Base-by-base conservation (phyloP, 2,329 filamentous ascomycete species). In the Talaromyces verruculosus region DNA sequence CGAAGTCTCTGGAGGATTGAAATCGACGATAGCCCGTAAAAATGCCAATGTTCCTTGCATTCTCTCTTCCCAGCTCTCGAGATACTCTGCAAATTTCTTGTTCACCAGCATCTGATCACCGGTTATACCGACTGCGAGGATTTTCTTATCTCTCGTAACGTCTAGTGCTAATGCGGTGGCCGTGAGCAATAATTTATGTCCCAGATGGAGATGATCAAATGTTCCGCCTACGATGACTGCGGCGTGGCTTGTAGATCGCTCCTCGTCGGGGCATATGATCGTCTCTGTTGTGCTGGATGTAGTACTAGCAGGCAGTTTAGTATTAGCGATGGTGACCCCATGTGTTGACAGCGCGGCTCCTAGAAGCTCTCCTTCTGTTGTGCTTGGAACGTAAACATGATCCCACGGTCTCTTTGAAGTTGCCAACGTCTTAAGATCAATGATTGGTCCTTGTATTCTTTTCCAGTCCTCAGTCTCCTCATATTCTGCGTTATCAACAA, bases 171-270 rank as follows among this genome's bases (percentile, higher is more conserved):
- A 86, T 0, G 89, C 87, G 0, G 91, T 91, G 68, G 93, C 93
- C n/a, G 93, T 93, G 22, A 99, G 86, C 22, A 99, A 85, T n/a
- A 98, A 84, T 79, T 98, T 99, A 81, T 99, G 95, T 5, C 95
- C 95, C 3, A 91, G 89, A 75, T 99, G 95, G 25, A 99, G 85
- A 78, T 98, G 93, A 77, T 99, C 95, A 79, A 98, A 99, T 0
- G 95, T 99, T 10, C 95, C 95, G 35, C 94, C 95, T 13, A 98
- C 87, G 62, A 90, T 91, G 60, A 96, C 90, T 15, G 87, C 84
- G 67, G 83, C 79, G 75, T 91, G 86, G 49, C 71, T 69, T 17
- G 60, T 63, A 22, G 68, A 64, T 25, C 58, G 39, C 30, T 66
- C 57, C 39, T 71, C 65, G 15, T 72, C 71, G n/a, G 73, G 67